Conservation (phyloP, 2,329 filamentous ascomycete genomes). For the Colletotrichum sp. region DNA sequence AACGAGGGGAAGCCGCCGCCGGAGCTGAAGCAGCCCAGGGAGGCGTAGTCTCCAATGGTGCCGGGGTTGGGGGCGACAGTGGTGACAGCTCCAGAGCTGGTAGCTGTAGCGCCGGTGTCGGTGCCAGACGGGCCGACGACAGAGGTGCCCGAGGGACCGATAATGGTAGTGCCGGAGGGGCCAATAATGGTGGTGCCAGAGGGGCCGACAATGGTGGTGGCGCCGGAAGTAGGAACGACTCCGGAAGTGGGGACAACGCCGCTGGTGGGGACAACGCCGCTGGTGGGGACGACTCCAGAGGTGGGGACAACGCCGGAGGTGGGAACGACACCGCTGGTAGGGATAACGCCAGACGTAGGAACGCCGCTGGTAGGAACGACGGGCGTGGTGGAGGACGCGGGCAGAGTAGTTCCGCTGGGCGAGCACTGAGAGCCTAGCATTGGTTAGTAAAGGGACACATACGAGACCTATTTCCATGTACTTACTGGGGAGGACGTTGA, state of each 20-base stretch:
- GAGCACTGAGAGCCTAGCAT: background rate
- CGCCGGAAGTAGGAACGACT: background rate
- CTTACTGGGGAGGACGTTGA: conserved; percentile 5
- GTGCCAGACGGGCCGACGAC: background rate
- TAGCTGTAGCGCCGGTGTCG: background rate
- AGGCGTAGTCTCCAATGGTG: conserved; percentile 23
- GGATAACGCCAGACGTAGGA: no score
- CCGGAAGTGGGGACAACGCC: background rate
- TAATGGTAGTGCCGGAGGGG: background rate
- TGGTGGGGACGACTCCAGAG: background rate
- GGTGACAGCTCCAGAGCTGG: background rate
- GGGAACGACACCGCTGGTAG: no score
- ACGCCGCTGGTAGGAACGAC: background rate
- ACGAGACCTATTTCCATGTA: background rate
- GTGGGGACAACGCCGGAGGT: background rate
- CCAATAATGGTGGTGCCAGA: background rate
- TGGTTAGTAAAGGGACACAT: background rate
- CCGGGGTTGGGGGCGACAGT: conserved; percentile 18
- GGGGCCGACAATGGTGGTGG: background rate
- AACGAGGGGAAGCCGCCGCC: conserved; percentile 28
- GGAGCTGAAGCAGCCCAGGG: conserved; percentile 31
- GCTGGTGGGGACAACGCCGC: background rate
- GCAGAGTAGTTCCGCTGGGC: background rate
- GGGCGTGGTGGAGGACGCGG: background rate
- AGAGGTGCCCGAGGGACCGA: background rate